These are phyloP conservation scores for Vicia faba DNA, from an alignment of 306 rosid species.

Conservation along the genomic window DNA sequence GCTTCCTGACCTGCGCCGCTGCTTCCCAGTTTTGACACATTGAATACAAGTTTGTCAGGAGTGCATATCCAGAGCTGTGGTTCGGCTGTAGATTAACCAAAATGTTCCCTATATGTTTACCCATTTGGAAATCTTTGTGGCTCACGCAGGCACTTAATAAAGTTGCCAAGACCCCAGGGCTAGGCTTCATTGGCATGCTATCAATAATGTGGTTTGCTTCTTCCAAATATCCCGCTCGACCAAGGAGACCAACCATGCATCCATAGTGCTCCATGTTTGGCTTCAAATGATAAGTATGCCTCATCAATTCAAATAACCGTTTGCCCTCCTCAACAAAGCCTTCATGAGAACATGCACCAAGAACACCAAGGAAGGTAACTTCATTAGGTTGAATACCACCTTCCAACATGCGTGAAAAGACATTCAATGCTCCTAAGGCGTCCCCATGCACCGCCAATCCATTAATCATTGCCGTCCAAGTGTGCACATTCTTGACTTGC, in stretches of 20 bases:
- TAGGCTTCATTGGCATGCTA: conserved; percentile 52
- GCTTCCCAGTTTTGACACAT: conserved; percentile 51
- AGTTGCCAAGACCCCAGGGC: conserved; percentile 41
- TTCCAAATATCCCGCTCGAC: conserved; percentile 50
- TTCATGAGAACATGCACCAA: conserved; percentile 52
- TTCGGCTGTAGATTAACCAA: conserved; percentile 40
- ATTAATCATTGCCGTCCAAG: conserved; percentile 49
- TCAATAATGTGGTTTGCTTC: conserved; percentile 47
- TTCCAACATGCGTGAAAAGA: conserved; percentile 45
- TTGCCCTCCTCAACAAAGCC: conserved; percentile 48
- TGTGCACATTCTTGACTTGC: conserved; percentile 42
- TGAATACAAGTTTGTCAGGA: conserved; percentile 46
- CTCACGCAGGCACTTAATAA: conserved; percentile 48
- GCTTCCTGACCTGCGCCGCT: conserved; percentile 47
- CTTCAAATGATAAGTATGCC: conserved; percentile 39
- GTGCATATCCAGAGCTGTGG: conserved; percentile 45
- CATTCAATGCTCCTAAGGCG: conserved; percentile 36
- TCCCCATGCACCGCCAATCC: conserved; percentile 49
- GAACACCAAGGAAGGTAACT: conserved; percentile 46
- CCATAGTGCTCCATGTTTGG: conserved; percentile 54
- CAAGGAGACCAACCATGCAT: conserved; percentile 55
- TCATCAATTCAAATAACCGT: conserved; percentile 41
- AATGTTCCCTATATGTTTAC: conserved; percentile 43
- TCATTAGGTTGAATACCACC: conserved; percentile 49
- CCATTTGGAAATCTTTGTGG: conserved; percentile 46